Evolutionary conservation across 2,329 filamentous ascomycete genomes (phyloP).

Genomic region (Aureobasidium pullulans): DNA sequence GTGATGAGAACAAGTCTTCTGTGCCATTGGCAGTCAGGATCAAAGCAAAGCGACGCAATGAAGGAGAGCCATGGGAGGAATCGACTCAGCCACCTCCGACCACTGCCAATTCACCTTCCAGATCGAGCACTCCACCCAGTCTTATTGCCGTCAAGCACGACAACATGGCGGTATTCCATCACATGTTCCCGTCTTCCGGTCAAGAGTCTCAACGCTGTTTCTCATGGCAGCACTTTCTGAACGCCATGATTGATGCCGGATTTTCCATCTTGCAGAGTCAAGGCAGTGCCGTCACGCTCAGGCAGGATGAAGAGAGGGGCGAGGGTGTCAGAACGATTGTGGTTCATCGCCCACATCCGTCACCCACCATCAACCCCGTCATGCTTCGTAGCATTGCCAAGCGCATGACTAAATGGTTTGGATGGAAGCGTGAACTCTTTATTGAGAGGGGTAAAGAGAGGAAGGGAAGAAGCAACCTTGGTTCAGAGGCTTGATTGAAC

Average conservation of each 20-base stretch:
- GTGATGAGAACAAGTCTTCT: background rate
- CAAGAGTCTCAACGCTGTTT: background rate
- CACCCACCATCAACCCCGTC: constrained; percentile 21
- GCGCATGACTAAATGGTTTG: constrained; percentile 26
- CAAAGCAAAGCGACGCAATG: background rate
- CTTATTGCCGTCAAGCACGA: constrained; percentile 5
- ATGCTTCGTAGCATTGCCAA: constrained; percentile 25
- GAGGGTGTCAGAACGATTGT: constrained; percentile 10
- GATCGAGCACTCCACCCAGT: too few species aligned
- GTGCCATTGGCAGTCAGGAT: background rate
- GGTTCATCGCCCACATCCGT: constrained; percentile 27
- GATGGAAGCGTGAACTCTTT: constrained; percentile 21
- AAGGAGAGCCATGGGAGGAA: background rate
- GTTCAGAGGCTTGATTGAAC: background rate
- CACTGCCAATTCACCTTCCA: background rate
- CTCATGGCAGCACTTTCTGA: constrained; percentile 16
- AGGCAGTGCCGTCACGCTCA: constrained; percentile 18
- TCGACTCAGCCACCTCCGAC: background rate
- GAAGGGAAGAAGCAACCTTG: background rate
- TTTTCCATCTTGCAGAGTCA: constrained; percentile 15
- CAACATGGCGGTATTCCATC: background rate
- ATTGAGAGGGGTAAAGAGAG: constrained; percentile 14
- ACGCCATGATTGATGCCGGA: constrained; percentile 17
- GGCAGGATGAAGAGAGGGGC: background rate
- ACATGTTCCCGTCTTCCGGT: background rate